A percentile compares a stretch with the other conserved stretches of the same genome.
Evolutionary conservation across 306 rosid genomes (phyloP).

Genomic region (Dicorynia guianensis): DNA sequence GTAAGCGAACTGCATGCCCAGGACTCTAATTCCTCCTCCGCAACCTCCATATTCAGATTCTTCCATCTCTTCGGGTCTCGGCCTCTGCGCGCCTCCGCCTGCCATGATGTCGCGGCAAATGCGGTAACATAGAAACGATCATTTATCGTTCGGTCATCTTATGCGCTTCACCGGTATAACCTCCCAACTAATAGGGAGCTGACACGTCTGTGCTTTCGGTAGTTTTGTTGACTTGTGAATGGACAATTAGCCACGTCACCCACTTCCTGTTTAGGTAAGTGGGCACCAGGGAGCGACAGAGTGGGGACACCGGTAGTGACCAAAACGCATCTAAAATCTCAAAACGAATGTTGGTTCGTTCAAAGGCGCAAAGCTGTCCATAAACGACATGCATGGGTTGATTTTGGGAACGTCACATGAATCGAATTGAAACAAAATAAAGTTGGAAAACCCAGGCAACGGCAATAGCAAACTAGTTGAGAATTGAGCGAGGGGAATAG

Average conservation of each 20-base stretch:
- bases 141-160: conserved; percentile 1
- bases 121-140: neutral
- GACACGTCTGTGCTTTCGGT: conserved; percentile 46
- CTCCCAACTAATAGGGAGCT: conserved; percentile 20
- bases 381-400: neutral
- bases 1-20: conserved; percentile 83
- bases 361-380: neutral
- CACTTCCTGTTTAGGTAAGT: too few species aligned
- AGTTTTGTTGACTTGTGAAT: neutral
- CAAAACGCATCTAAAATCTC: neutral
- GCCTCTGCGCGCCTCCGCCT: conserved; percentile 24
- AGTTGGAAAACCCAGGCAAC: neutral
- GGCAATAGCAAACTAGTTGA: too few species aligned
- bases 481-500: neutral
- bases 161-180: neutral
- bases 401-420: too few species aligned
- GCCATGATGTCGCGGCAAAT: conserved; percentile 57
- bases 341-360: neutral
- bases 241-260: too few species aligned
- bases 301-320: too few species aligned
- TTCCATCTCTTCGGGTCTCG: neutral
- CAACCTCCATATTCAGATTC: conserved; percentile 29
- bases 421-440: neutral
- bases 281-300: too few species aligned
- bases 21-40: conserved; percentile 64